A percentile compares a stretch with the other conserved stretches of the same genome.
Conservation (phyloP, 306 rosid species). For the Oemleria cerasiformis region DNA sequence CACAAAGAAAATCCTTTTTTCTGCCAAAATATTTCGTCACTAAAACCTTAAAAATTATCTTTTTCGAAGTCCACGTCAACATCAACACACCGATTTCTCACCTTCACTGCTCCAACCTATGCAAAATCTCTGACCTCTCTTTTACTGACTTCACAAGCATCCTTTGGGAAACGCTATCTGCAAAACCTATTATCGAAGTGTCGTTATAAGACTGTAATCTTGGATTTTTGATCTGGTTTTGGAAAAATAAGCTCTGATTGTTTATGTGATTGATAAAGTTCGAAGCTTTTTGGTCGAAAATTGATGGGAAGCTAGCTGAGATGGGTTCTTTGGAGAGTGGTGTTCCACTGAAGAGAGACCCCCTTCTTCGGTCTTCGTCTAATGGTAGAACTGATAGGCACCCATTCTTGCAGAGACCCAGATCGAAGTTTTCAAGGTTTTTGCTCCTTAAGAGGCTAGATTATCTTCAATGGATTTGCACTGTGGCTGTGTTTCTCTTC, state of each 20-base stretch:
- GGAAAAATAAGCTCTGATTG: not conserved
- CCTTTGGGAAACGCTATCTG: conserved; percentile 22
- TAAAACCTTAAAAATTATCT: not conserved
- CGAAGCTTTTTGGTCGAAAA: conserved; percentile 20
- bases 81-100: conserved; percentile 2
- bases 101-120: conserved; percentile 9
- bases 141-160: conserved; percentile 37
- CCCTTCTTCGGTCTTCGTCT: conserved; percentile 47
- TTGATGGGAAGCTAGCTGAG: conserved; percentile 64
- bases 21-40: not conserved
- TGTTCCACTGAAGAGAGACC: conserved; percentile 65
- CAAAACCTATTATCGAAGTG: not conserved
- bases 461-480: conserved; percentile 92
- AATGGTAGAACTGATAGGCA: conserved; percentile 47
- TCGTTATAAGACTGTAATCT: not conserved
- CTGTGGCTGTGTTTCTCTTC: conserved; percentile 71
- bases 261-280: conserved; percentile 29
- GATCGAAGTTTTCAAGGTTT: conserved; percentile 87
- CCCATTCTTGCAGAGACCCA: conserved; percentile 68
- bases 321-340: conserved; percentile 91
- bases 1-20: not conserved
- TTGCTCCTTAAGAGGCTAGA: conserved; percentile 72
- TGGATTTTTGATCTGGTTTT: conserved; percentile 1
- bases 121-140: conserved; percentile 19
- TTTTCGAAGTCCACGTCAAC: conserved; percentile 35